Percentiles rank a stretch among this genome's conserved stretches.
These are phyloP conservation scores for Fraxinus velutina DNA, from an alignment of 305 asterid species.

Conservation along the genomic window DNA sequence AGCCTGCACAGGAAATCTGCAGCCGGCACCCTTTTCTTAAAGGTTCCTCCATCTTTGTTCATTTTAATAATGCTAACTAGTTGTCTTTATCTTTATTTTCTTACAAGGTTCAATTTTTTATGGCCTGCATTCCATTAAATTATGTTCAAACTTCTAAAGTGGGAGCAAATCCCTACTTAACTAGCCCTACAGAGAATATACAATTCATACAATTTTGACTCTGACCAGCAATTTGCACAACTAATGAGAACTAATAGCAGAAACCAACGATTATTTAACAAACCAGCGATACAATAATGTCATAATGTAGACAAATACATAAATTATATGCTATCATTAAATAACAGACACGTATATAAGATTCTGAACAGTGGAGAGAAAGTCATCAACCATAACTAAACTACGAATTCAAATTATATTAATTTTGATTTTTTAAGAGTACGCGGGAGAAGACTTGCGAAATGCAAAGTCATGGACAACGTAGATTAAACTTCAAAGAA, in stretches of 20 bases:
- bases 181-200: constrained; percentile 20
- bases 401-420: not conserved
- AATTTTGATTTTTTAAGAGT: not conserved
- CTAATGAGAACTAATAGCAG: constrained; percentile 26
- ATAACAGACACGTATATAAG: not conserved
- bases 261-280: constrained; percentile 37
- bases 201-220: constrained; percentile 39
- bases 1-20: constrained; percentile 18
- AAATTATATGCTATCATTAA: constrained; percentile 28
- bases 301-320: constrained; percentile 18
- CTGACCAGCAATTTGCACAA: constrained; percentile 39
- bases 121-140: constrained; percentile 25
- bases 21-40: constrained; percentile 24
- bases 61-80: constrained; percentile 28
- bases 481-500: constrained; percentile 17
- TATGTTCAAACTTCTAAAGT: constrained; percentile 29
- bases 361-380: constrained; percentile 7
- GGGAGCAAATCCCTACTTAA: constrained; percentile 40
- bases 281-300: constrained; percentile 23
- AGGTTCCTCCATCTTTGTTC: constrained; percentile 23
- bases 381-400: constrained; percentile 28
- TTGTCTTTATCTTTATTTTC: constrained; percentile 23
- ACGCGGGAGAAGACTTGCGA: constrained; percentile 7
- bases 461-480: not conserved
- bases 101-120: constrained; percentile 9